These are phyloP conservation scores for Naganishia kalamii DNA, from an alignment of 768 basidiomycete species.

Conservation along the genomic window DNA sequence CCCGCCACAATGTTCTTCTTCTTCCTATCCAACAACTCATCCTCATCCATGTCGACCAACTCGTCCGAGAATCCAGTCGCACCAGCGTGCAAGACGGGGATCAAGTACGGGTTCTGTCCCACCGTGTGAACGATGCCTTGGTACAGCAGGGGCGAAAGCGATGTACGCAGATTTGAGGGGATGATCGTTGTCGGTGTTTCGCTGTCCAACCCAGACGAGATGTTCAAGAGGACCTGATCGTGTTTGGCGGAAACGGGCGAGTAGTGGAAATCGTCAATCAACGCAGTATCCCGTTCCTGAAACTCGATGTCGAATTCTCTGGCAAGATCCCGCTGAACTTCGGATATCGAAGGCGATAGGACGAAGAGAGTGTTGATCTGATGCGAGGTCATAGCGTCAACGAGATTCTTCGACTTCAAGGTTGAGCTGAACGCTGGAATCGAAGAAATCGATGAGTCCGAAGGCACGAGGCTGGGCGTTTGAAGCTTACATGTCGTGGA, in stretches of 20 bases:
- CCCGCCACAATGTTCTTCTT: slow-evolving; percentile 68
- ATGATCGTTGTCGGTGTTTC: slow-evolving; percentile 47
- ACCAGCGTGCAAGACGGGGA: slow-evolving; percentile 75
- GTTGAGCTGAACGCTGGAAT: slow-evolving; percentile 74
- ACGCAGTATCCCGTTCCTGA: slow-evolving; percentile 72
- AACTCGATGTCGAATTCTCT: slow-evolving; percentile 87
- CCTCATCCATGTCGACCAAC: slow-evolving; percentile 55
- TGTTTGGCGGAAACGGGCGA: slow-evolving; percentile 55
- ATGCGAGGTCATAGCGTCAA: slow-evolving; percentile 49
- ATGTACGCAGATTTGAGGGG: slow-evolving; percentile 16
- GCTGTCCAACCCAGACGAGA: slow-evolving; percentile 59
- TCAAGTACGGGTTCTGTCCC: slow-evolving; percentile 57
- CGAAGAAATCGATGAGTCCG: slow-evolving; percentile 52
- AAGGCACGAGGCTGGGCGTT: neutral
- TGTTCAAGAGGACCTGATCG: slow-evolving; percentile 67
- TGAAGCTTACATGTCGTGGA: slow-evolving; percentile 67
- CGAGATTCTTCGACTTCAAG: slow-evolving; percentile 60
- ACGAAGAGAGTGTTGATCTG: slow-evolving; percentile 74
- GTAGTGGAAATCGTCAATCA: slow-evolving; percentile 78
- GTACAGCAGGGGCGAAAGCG: slow-evolving; percentile 29
- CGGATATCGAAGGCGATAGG: slow-evolving; percentile 55
- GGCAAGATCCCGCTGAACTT: slow-evolving; percentile 71
- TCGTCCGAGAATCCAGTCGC: slow-evolving; percentile 43
- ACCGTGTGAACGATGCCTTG: slow-evolving; percentile 31
- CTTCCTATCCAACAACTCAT: slow-evolving; percentile 54